Percentiles rank a stretch among this genome's conserved stretches.
Conservation (phyloP, 2,329 filamentous ascomycete genomes). For the Fusarium sp. region DNA sequence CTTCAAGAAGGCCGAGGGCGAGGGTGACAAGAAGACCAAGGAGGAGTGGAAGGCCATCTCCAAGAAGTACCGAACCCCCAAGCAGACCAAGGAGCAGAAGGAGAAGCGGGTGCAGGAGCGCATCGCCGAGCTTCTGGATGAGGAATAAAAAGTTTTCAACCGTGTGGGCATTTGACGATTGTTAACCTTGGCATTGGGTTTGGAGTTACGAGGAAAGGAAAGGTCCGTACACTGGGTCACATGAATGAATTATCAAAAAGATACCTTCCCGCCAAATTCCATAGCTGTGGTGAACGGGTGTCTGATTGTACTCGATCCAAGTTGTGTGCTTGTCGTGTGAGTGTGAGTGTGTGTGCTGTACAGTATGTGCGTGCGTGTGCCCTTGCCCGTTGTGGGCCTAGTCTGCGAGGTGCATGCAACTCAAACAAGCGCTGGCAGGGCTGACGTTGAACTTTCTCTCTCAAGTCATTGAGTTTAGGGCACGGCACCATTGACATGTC, state of each 20-base stretch:
- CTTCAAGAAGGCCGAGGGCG: constrained; percentile 87
- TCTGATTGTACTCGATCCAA: constrained; percentile 39
- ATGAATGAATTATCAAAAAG: constrained; percentile 51
- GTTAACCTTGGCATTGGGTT: constrained; percentile 50
- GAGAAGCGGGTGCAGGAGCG: constrained; percentile 85
- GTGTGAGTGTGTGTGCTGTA: neutral
- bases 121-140: constrained; percentile 82
- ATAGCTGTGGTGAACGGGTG: constrained; percentile 44
- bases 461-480: neutral
- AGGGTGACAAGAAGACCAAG: constrained; percentile 92
- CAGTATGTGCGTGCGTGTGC: constrained; percentile 5
- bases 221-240: constrained; percentile 48
- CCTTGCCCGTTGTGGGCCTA: constrained; percentile 1
- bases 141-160: constrained; percentile 51
- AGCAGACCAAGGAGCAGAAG: constrained; percentile 87
- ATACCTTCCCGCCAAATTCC: constrained; percentile 47
- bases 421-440: neutral
- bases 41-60: constrained; percentile 96
- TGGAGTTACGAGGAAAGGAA: constrained; percentile 52
- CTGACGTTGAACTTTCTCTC: constrained; percentile 1
- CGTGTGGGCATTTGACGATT: constrained; percentile 44
- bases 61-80: constrained; percentile 83
- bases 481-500: neutral
- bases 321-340: constrained; percentile 13
- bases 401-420: neutral